Evolutionary conservation across 306 rosid genomes (phyloP).

Genomic region (Cicer cuneatum): DNA sequence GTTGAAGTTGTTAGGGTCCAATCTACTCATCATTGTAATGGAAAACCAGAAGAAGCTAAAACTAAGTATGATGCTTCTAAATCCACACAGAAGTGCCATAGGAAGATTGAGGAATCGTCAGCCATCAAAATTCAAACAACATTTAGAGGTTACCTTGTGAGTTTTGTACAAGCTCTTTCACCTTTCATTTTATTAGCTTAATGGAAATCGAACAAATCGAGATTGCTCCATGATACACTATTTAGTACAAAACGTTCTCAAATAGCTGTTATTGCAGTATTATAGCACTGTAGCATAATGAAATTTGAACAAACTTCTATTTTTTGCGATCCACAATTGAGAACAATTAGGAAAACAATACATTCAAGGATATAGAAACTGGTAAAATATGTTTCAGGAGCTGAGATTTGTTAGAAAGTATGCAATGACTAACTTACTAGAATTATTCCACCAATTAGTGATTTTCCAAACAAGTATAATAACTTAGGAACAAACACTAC

Average conservation of each 20-base stretch:
- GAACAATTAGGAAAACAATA: neutral
- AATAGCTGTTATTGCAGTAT: no score
- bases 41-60: conserved; percentile 42
- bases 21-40: conserved; percentile 40
- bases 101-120: conserved; percentile 57
- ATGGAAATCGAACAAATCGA: no score
- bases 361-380: neutral
- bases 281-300: no score
- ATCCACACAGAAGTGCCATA: conserved; percentile 39
- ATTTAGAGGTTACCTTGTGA: conserved; percentile 86
- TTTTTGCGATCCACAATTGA: no score
- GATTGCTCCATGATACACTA: no score
- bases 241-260: no score
- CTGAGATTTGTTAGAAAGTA: conserved; percentile 1
- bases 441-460: conserved; percentile 6
- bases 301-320: no score
- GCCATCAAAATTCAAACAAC: conserved; percentile 80
- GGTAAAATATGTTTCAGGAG: neutral
- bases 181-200: neutral
- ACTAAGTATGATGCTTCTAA: conserved; percentile 44
- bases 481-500: neutral
- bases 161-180: conserved; percentile 47
- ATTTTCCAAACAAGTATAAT: conserved; percentile 5
- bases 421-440: neutral
- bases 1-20: conserved; percentile 62